Evolutionary conservation across 257 asterid genomes (phyloP), one percentile per base, ranked within the genome.

Genomic region (Scutellaria minor): DNA sequence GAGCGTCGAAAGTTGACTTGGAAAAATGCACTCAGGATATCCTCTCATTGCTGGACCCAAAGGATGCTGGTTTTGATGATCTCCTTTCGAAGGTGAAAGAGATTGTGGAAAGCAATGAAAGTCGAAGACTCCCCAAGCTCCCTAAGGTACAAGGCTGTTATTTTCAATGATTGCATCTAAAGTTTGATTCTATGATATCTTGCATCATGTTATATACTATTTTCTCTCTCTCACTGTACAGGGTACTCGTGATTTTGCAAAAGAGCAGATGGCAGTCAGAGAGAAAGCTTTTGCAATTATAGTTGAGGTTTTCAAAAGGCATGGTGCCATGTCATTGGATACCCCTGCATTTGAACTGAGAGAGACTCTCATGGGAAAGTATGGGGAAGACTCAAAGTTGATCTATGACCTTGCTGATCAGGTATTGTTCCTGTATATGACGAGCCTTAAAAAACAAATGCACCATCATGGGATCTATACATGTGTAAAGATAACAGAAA

Each of bases 331-430:
- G 78, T 82, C 92, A 41, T 84, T 95, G 76, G 99, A 95, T 75
- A 95, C 99, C 13, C 99, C 98, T 52, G 97, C 69, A 11, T 95
- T 92, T 82, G 99, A 95, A 79, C 46, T 95, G 90, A 85, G 97
- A 73, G 99, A 95, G 78, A 92, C 98, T 53, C 96, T 95, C 63
- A 92, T 83, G 94, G 99, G 99, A 2, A 95, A 95, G 75, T 95
- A 95, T 74, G 99, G 98, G 13, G 99, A 95, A 82, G 99, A 95
- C 85, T 90, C 98, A 31, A 95, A 92, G 79, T 85, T 95, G 83
- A 90, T 95, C 47, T 95, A 90, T 83, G 97, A 95, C 84, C 95
- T 95, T 64, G 97, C 97, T 50, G 98, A 95, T 80, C 99, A 95
- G 98, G 99, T 83, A 74, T 5, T 64, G 61, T 53, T 14, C 57